phyloP scores from a whole-genome alignment of 2,329 filamentous ascomycete species.

The Paramyrothecium roridum region DNA sequence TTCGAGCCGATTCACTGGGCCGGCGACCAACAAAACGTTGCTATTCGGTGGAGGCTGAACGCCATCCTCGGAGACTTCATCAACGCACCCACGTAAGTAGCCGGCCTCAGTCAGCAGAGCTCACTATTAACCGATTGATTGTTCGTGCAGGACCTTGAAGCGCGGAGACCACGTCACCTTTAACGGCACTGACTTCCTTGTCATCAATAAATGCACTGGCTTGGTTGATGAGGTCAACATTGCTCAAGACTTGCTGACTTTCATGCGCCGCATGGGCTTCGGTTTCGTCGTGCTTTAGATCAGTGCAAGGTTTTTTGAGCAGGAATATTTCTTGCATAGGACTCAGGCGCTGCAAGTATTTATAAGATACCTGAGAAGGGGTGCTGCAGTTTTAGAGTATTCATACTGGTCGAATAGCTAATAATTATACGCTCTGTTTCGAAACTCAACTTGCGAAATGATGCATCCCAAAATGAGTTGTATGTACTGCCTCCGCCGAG shows the following conservation, averaged over 20 bases:
- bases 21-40: slow-evolving; percentile 2
- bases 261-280: neutral
- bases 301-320: neutral
- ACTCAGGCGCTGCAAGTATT: no score
- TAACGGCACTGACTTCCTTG: slow-evolving; percentile 8
- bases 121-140: neutral
- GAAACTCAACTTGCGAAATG: no score
- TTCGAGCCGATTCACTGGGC: slow-evolving; percentile 8
- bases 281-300: neutral
- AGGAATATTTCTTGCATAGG: no score
- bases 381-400: no score
- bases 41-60: slow-evolving; percentile 7
- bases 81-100: slow-evolving; percentile 3
- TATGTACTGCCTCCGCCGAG: no score
- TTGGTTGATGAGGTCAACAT: slow-evolving; percentile 4
- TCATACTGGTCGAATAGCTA: no score
- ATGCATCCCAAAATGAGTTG: no score
- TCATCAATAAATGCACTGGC: slow-evolving; percentile 2
- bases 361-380: no score
- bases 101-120: neutral
- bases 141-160: neutral
- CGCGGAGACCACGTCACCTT: slow-evolving; percentile 4
- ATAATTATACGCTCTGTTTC: no score
- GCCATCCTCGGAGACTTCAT: slow-evolving; percentile 5
- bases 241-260: neutral